A percentile compares a stretch with the other conserved stretches of the same genome.
phyloP scores from a whole-genome alignment of 2,329 filamentous ascomycete genomes.

The Penicillium sp. region DNA sequence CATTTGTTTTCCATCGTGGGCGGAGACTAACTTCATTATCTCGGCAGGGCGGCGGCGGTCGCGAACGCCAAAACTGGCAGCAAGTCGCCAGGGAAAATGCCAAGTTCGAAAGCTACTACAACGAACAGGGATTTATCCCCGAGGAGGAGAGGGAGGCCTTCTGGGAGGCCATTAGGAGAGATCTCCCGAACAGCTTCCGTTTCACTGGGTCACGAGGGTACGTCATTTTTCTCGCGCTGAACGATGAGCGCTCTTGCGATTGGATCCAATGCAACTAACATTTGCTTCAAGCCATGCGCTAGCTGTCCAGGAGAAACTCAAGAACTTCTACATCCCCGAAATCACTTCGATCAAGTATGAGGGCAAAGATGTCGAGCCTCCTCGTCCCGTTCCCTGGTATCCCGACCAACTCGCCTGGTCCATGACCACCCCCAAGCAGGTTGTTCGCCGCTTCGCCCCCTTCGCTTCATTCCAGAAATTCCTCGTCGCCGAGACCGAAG shows the following conservation, averaged over 20 bases:
- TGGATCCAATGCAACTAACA: too few species aligned
- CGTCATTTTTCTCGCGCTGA: too few species aligned
- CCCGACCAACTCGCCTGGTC: constrained; percentile 91
- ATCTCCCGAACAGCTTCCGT: constrained; percentile 92
- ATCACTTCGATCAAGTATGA: constrained; percentile 79
- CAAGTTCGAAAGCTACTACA: constrained; percentile 79
- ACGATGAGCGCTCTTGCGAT: too few species aligned
- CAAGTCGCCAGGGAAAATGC: constrained; percentile 70
- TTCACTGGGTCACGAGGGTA: constrained; percentile 93
- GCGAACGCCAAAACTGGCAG: constrained; percentile 46
- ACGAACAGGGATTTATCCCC: constrained; percentile 63
- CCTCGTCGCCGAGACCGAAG: constrained; percentile 89
- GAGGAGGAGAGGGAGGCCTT: constrained; percentile 71
- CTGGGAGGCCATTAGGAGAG: constrained; percentile 72
- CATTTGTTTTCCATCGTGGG: too few species aligned
- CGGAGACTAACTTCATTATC: too few species aligned
- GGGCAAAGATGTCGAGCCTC: constrained; percentile 70
- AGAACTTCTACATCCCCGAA: constrained; percentile 79
- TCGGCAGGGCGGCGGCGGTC: constrained; percentile 33
- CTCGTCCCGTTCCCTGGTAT: constrained; percentile 78
- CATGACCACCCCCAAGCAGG: constrained; percentile 96
- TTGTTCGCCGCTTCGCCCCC: constrained; percentile 83
- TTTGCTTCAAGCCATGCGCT: constrained; percentile 63
- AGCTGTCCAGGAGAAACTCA: constrained; percentile 77
- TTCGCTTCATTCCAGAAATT: constrained; percentile 97